Evolutionary conservation across 352 stramenopile genomes (phyloP).

Genomic region (Phytophthora syringae): DNA sequence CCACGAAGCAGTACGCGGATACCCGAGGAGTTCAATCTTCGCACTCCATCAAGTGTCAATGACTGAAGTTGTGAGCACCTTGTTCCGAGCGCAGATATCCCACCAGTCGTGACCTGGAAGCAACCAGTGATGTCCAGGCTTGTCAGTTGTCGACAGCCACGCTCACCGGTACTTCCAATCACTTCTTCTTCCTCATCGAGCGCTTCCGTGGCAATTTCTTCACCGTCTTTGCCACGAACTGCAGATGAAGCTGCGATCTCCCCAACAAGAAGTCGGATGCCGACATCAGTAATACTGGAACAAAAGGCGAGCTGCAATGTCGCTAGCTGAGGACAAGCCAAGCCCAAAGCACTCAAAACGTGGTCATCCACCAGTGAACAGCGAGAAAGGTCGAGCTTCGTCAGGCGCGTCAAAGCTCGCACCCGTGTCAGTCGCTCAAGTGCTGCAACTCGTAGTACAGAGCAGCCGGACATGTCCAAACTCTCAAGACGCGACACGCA

Average conservation of each 20-base stretch:
- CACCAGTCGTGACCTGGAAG: conserved; percentile 64
- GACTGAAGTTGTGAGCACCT: conserved; percentile 47
- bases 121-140: conserved; percentile 72
- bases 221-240: conserved; percentile 6
- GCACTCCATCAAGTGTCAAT: conserved; percentile 69
- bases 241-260: conserved; percentile 16
- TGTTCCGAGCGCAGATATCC: conserved; percentile 42
- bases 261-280: conserved; percentile 56
- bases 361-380: conserved; percentile 66
- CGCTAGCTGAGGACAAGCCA: conserved; percentile 41
- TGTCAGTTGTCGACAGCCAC: conserved; percentile 50
- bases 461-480: conserved; percentile 35
- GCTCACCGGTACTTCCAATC: conserved; percentile 14
- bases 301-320: conserved; percentile 62
- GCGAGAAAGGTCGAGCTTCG: conserved; percentile 58
- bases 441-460: conserved; percentile 46
- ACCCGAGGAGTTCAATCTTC: conserved; percentile 42
- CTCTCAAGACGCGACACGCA: conserved; percentile 30
- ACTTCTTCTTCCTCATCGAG: conserved; percentile 5
- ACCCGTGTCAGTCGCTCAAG: conserved; percentile 52
- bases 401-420: conserved; percentile 40
- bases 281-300: conserved; percentile 56
- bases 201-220: conserved; percentile 6
- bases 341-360: conserved; percentile 53
- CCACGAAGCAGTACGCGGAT: conserved; percentile 37